A percentile compares a stretch with the other conserved stretches of the same genome.
Conservation (phyloP, 352 stramenopile species). For the Globisporangium orthogonon region DNA sequence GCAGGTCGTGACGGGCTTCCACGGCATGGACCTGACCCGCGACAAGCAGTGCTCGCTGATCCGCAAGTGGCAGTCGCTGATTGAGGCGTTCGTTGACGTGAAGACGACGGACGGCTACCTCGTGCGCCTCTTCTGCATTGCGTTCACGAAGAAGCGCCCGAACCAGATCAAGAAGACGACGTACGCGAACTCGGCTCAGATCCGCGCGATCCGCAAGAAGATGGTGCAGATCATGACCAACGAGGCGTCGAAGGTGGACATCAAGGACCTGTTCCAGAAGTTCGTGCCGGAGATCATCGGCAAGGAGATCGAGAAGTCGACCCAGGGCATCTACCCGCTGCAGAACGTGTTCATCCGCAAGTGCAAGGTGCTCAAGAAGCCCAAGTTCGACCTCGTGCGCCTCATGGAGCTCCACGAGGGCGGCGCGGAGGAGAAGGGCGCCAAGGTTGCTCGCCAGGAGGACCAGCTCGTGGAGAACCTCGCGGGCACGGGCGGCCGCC, state of each 20-base stretch:
- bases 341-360: conserved; percentile 99
- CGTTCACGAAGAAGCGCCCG: conserved; percentile 98
- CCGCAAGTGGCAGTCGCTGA: conserved; percentile 99
- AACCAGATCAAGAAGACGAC: conserved; percentile 99
- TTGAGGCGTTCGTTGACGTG: conserved; percentile 98
- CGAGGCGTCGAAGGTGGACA: conserved; percentile 96
- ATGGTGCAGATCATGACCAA: conserved; percentile 98
- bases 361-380: conserved; percentile 99
- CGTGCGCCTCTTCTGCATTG: conserved; percentile 99
- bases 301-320: conserved; percentile 97
- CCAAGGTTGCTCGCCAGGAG: conserved; percentile 84
- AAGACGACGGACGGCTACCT: conserved; percentile 99
- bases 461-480: conserved; percentile 86
- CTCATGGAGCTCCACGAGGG: conserved; percentile 99
- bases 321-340: conserved; percentile 97
- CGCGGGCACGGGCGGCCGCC: conserved; percentile 79
- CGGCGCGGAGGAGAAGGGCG: conserved; percentile 88
- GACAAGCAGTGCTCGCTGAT: conserved; percentile 99
- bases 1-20: conserved; percentile 84
- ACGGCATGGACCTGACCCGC: conserved; percentile 93
- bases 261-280: conserved; percentile 99
- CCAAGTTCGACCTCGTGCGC: conserved; percentile 99
- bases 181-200: conserved; percentile 97
- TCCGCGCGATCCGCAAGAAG: conserved; percentile 97
- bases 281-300: conserved; percentile 98